These are phyloP conservation scores for Chenopodium formosanum DNA, from an alignment of 148 eudicot genomes.

Conservation along the genomic window DNA sequence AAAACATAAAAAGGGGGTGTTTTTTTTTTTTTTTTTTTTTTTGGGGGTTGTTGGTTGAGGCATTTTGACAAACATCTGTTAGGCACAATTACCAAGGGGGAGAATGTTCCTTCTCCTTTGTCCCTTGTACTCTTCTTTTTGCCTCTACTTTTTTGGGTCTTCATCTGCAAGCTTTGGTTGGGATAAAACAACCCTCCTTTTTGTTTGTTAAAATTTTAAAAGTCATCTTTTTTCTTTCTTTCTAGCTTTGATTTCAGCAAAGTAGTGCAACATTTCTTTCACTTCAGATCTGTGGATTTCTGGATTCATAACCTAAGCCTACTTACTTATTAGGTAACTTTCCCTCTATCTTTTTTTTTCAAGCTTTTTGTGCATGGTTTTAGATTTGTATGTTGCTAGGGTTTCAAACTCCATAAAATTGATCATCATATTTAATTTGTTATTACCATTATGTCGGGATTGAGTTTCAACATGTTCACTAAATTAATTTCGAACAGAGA, in stretches of 20 bases:
- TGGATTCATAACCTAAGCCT: neutral
- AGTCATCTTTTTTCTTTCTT: neutral
- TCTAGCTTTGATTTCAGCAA: neutral
- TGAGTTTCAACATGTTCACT: neutral
- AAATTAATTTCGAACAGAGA: no score
- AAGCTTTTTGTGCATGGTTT: neutral
- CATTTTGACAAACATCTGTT: constrained; percentile 19
- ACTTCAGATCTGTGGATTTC: constrained; percentile 25
- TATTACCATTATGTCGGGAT: no score
- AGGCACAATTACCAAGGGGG: constrained; percentile 29
- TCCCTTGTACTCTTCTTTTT: constrained; percentile 11
- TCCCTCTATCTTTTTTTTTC: neutral
- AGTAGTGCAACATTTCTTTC: constrained; percentile 10
- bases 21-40: no score
- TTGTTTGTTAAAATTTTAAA: constrained; percentile 12
- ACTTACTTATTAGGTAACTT: constrained; percentile 12
- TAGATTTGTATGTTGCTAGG: neutral
- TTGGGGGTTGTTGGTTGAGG: neutral
- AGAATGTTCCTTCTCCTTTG: constrained; percentile 24
- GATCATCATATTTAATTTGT: no score
- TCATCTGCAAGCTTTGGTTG: constrained; percentile 21
- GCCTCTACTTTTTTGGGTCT: constrained; percentile 22
- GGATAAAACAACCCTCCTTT: neutral
- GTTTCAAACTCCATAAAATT: neutral
- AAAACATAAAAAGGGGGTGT: no score